phyloP scores from a whole-genome alignment of 768 basidiomycete species.

The Mycena galopus region DNA sequence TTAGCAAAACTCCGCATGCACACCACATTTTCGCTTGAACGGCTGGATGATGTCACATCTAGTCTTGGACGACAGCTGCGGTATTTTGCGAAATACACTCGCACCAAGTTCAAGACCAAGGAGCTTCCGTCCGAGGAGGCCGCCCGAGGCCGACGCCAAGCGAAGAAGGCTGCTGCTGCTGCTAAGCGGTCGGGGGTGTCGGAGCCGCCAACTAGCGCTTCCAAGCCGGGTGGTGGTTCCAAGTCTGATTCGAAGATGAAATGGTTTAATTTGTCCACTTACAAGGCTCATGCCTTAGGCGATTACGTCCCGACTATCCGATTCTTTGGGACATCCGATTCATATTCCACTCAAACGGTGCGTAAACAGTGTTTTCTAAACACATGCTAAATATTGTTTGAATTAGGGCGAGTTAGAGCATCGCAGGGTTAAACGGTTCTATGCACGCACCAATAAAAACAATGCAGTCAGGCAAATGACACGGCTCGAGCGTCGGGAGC shows the following conservation, averaged over 20 bases:
- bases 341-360: conserved; percentile 54
- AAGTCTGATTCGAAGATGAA: too few relatives aligned
- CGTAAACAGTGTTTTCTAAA: background rate
- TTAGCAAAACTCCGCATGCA: conserved; percentile 12
- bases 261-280: conserved; percentile 45
- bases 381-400: background rate
- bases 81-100: background rate
- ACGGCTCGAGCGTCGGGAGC: conserved; percentile 16
- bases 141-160: conserved; percentile 15
- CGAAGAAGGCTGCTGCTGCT: conserved; percentile 27
- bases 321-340: conserved; percentile 49
- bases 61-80: background rate
- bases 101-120: background rate
- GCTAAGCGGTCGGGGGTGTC: too few relatives aligned
- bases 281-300: conserved; percentile 50
- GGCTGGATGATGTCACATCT: conserved; percentile 26
- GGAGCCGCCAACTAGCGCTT: background rate
- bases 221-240: background rate
- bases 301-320: conserved; percentile 46
- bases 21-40: conserved; percentile 13
- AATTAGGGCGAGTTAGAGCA: conserved; percentile 55
- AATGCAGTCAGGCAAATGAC: conserved; percentile 41
- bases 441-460: conserved; percentile 45
- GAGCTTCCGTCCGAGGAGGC: conserved; percentile 12
- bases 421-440: conserved; percentile 47